Evolutionary conservation across 495 filamentous ascomycete species (phyloP).

Genomic region (Penicillium daleae): DNA sequence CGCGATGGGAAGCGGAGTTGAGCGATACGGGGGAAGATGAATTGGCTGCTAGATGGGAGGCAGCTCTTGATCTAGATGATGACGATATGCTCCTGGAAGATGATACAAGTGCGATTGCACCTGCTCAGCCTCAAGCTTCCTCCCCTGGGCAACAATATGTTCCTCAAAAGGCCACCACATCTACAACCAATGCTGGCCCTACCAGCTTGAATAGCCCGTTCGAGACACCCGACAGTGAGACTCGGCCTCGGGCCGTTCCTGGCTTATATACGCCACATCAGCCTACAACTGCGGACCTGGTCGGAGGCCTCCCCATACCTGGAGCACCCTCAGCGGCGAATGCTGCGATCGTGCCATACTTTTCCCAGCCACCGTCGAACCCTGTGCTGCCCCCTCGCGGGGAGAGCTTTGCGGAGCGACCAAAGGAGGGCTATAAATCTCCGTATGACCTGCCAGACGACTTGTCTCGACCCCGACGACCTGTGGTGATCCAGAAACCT

Average conservation of each 20-base stretch:
- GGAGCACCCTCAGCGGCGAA: constrained; percentile 34
- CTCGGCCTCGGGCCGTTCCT: constrained; percentile 24
- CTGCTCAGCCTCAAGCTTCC: constrained; percentile 34
- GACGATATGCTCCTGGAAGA: constrained; percentile 77
- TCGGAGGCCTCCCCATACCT: constrained; percentile 36
- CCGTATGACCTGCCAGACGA: constrained; percentile 96
- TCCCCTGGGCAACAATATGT: constrained; percentile 12
- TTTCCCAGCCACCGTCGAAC: constrained; percentile 40
- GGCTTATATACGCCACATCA: constrained; percentile 49
- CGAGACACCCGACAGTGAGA: constrained; percentile 32
- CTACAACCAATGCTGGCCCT: constrained; percentile 7
- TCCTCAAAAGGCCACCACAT: constrained; percentile 22
- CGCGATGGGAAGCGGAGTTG: constrained; percentile 82
- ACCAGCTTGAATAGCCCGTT: constrained; percentile 38
- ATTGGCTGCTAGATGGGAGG: constrained; percentile 81
- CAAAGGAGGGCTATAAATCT: constrained; percentile 88
- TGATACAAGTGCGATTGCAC: constrained; percentile 30
- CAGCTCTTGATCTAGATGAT: constrained; percentile 72
- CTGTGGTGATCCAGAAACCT: constrained; percentile 45
- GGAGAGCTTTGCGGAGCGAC: constrained; percentile 84
- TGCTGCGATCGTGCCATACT: constrained; percentile 43
- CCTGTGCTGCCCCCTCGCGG: constrained; percentile 44
- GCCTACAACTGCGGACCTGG: constrained; percentile 46
- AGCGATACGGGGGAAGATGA: constrained; percentile 62
- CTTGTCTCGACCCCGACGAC: constrained; percentile 68